Base-by-base conservation (phyloP, 768 basidiomycete species). In the Boletus rubescentipes region DNA sequence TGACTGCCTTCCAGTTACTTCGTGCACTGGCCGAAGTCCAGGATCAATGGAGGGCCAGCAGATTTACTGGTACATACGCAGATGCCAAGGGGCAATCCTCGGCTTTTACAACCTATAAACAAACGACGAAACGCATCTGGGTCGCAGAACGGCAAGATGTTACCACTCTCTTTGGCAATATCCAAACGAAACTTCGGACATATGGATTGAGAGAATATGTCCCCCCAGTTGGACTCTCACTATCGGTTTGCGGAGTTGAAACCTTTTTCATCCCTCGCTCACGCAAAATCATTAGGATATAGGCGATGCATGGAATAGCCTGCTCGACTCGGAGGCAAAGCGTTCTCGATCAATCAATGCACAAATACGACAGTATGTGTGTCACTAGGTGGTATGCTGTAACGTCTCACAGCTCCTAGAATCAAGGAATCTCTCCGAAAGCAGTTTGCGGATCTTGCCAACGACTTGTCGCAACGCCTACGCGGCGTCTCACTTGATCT, bases 151-250 rank as follows among this genome's bases (percentile, higher is more conserved):
- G 87, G 65, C 89, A 93, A 66, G 94, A 95, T 54, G 74, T 97
- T 10, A 83, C 85, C 9, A 91, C 89, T 2, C 79, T 98, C 14
- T 91, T 98, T 59, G 87, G 90, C 4, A 96, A 97, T 64, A 86
- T 99, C 29, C 91, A 94, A 69, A 96, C 93, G 1, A 98, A 98
- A 71, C 74, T 98, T 51, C 82, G 80, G 70, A 98, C 95, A 21
- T 98, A 98, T 74, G 84, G 87, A 10, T 67, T 99, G 61, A 77
- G 84, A 54, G 85, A 91, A 63, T 98, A 95, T 69, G 78, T 86
- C 21, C 94, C 97, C 12, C 83, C 86, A 2, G 67, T 72, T 4
- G 93, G 91, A 3, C 72, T 93, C 18, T 73, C 84, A 21, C 77
- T 87, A 30, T 73, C 77, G 34, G 85, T 84, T 57, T 45, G 79